These are phyloP conservation scores for Fusarium nelsonii DNA, from an alignment of 2,329 filamentous ascomycete species.

Conservation along the genomic window DNA sequence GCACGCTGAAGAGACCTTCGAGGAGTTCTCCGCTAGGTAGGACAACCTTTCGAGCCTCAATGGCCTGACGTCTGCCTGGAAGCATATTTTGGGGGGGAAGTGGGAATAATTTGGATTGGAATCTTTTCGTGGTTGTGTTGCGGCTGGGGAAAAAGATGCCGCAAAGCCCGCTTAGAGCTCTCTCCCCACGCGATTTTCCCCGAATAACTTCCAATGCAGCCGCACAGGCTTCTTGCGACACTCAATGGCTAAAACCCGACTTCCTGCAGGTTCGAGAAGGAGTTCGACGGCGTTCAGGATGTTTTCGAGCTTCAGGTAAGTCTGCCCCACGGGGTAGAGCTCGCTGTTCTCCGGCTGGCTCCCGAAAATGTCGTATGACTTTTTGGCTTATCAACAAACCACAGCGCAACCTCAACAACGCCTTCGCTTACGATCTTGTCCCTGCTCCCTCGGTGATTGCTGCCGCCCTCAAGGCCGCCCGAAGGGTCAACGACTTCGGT, in stretches of 20 bases:
- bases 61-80: constrained; percentile 23
- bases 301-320: constrained; percentile 99
- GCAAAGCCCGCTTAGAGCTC: constrained; percentile 43
- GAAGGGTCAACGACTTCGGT: constrained; percentile 97
- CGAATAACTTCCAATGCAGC: constrained; percentile 46
- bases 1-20: constrained; percentile 96
- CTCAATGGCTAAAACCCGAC: constrained; percentile 49
- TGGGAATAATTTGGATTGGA: constrained; percentile 7
- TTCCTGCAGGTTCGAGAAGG: constrained; percentile 90
- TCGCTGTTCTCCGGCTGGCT: constrained; percentile 39
- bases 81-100: neutral
- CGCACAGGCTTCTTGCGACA: constrained; percentile 30
- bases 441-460: constrained; percentile 91
- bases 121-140: constrained; percentile 19
- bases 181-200: constrained; percentile 47
- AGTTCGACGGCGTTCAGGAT: constrained; percentile 97
- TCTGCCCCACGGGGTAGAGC: constrained; percentile 41
- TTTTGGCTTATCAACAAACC: constrained; percentile 47
- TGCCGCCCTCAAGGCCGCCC: constrained; percentile 91
- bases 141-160: constrained; percentile 45
- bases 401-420: constrained; percentile 96
- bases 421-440: constrained; percentile 99
- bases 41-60: constrained; percentile 48
- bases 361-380: constrained; percentile 50
- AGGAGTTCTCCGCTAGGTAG: constrained; percentile 98